Evolutionary conservation across 371 early-diverging fungal genomes (phyloP).

Genomic region (Homolaphlyctis polyrhiza): DNA sequence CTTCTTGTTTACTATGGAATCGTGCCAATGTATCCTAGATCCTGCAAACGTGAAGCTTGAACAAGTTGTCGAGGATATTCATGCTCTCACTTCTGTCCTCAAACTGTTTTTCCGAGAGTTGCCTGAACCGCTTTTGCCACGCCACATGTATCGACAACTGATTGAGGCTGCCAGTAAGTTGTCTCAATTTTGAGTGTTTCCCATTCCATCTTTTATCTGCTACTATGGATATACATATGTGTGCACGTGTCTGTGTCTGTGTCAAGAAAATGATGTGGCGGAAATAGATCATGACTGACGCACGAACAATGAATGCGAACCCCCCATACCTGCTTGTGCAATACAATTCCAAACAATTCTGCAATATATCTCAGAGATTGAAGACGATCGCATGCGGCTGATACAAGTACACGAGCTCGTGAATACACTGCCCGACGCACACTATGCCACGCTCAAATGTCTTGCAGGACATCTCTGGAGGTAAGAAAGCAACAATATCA

Average conservation of each 20-base stretch:
- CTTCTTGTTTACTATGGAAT: too few relatives aligned
- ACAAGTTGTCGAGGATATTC: conserved; percentile 64
- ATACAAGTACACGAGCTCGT: conserved; percentile 58
- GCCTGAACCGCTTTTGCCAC: conserved; percentile 78
- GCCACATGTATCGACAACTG: conserved; percentile 54
- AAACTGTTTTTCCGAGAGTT: conserved; percentile 89
- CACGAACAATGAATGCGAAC: too few relatives aligned
- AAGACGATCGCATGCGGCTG: conserved; percentile 57
- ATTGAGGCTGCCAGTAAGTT: conserved; percentile 61
- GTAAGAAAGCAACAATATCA: too few relatives aligned
- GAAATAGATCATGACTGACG: too few relatives aligned
- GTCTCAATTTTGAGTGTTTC: background rate
- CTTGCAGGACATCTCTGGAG: conserved; percentile 67
- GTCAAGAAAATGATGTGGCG: too few relatives aligned
- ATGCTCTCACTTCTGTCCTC: conserved; percentile 74
- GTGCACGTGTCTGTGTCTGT: too few relatives aligned
- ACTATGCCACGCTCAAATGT: conserved; percentile 69
- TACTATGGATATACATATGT: too few relatives aligned
- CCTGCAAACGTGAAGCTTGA: conserved; percentile 52
- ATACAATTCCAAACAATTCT: background rate
- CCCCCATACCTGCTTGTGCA: too few relatives aligned
- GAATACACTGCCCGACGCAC: conserved; percentile 67
- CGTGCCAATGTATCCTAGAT: conserved; percentile 19
- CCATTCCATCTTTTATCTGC: background rate
- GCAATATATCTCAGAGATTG: conserved; percentile 33